These are phyloP conservation scores for Claviceps arundinis DNA, from an alignment of 2,329 filamentous ascomycete species.

Conservation along the genomic window DNA sequence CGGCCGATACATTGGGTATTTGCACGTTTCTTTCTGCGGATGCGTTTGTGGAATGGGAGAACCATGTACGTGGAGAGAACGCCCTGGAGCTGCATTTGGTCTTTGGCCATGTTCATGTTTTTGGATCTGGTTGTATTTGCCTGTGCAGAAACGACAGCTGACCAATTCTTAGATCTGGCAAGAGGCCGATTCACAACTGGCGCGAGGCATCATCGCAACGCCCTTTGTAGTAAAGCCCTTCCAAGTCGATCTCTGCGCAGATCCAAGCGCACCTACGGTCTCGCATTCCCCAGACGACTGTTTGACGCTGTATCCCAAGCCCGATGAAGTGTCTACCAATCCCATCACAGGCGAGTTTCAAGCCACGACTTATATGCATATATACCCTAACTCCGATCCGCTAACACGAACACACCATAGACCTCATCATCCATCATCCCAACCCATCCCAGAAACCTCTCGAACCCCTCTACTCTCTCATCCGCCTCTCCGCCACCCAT, in stretches of 20 bases:
- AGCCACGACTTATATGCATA: not conserved
- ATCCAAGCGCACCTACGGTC: conserved; percentile 10
- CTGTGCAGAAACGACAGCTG: not conserved
- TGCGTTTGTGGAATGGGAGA: conserved; percentile 43
- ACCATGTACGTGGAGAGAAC: conserved; percentile 23
- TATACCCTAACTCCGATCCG: not conserved
- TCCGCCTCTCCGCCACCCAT: conserved; percentile 38
- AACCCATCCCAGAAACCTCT: conserved; percentile 11
- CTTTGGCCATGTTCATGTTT: not conserved
- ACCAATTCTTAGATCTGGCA: conserved; percentile 27
- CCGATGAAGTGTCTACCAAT: conserved; percentile 20
- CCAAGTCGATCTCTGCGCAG: conserved; percentile 29
- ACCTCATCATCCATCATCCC: conserved; percentile 30
- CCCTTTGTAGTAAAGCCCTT: conserved; percentile 37
- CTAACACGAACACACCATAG: conserved; percentile 15
- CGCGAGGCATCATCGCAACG: conserved; percentile 41
- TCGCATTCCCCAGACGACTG: conserved; percentile 31
- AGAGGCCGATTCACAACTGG: conserved; percentile 23
- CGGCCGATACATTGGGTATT: conserved; percentile 30
- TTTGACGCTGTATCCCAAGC: conserved; percentile 29
- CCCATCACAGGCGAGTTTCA: conserved; percentile 10
- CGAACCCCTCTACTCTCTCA: conserved; percentile 36
- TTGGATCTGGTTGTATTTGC: not conserved
- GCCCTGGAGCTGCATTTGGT: too few species aligned
- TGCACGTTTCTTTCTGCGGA: conserved; percentile 38